Base-by-base conservation (phyloP, 345 rosid genomes). In the Hibiscus mutabilis region DNA sequence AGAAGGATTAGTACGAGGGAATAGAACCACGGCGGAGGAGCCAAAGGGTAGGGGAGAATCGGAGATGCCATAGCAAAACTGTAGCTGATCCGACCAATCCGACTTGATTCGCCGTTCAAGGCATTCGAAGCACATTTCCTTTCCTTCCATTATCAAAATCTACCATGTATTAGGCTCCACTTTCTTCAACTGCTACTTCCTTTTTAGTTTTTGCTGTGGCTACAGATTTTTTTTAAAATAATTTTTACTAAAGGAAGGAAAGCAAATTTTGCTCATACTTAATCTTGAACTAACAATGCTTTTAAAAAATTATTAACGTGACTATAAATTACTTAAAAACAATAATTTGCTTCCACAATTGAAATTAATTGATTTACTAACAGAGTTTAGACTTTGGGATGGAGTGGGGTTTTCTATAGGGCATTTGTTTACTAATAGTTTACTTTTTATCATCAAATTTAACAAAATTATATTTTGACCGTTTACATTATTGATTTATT, bases 1-100 rank as follows among this genome's bases (percentile, higher is more conserved):
- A 6, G 42, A 35, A 35, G 84, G 77, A 15, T 72, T 79, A 37
- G 77, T 77, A 60, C 72, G 74, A 19, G 86, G 68, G 60, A 84
- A 58, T 91, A 90, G 82, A 21, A 90, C 93, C 55, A 89, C 85
- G 51, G 95, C 95, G 72, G 93, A 81, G 77, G 89, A 90, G 55
- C 85, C 90, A 69, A 84, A 81, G 65, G 97, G 97, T 37, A 90
- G 85, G 58, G 89, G 79, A 24, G 92, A 89, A 78, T 83, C 83
- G 68, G 97, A 84, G 68, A 89, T 73, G 74, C 87, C 97, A 75
- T 86, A 79, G 62, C 84, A 87, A 83, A 89, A 86, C 68, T 76
- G 33, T 27, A 89, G 79, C 65, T 79, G 76, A 57, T 84, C 87
- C 13, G 93, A 86, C 86, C 86, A 93, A 78, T 93, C 95, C 21